phyloP scores from a whole-genome alignment of 345 rosid species.

The Nephelium lappaceum region DNA sequence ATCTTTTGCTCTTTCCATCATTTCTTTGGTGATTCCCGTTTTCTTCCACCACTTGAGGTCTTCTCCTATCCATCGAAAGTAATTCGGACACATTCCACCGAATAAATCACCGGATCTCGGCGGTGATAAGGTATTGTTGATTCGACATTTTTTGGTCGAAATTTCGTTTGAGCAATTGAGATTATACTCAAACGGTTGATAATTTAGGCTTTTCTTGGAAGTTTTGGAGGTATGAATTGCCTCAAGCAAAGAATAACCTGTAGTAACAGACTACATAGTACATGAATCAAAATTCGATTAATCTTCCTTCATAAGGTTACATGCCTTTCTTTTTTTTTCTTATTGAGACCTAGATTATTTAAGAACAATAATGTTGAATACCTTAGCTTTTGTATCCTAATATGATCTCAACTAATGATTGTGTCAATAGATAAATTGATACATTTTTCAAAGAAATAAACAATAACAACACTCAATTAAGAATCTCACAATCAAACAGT shows the following conservation, averaged over 20 bases:
- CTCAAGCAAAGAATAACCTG: slow-evolving; percentile 23
- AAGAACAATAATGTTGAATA: too few species aligned
- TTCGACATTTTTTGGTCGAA: slow-evolving; percentile 33
- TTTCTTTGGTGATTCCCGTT: slow-evolving; percentile 55
- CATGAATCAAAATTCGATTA: not conserved
- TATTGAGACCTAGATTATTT: too few species aligned
- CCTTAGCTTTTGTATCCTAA: too few species aligned
- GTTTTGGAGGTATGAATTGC: slow-evolving; percentile 14
- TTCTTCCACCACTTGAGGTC: slow-evolving; percentile 58
- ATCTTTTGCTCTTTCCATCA: slow-evolving; percentile 41
- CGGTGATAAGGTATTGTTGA: slow-evolving; percentile 17
- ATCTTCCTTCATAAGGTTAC: too few species aligned
- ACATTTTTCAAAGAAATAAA: too few species aligned
- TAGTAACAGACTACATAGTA: slow-evolving; percentile 27
- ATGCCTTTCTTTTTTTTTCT: too few species aligned
- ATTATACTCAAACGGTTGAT: slow-evolving; percentile 17
- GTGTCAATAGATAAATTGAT: too few species aligned
- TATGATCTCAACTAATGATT: too few species aligned
- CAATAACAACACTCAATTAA: too few species aligned
- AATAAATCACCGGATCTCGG: slow-evolving; percentile 16
- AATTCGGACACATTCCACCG: slow-evolving; percentile 47
- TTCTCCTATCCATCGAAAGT: slow-evolving; percentile 68
- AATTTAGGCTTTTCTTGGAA: not conserved
- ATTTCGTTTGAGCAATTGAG: slow-evolving; percentile 36
- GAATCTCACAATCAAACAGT: too few species aligned